A percentile compares a stretch with the other conserved stretches of the same genome.
Evolutionary conservation across 2,329 filamentous ascomycete species (phyloP).

Genomic region (Colletotrichum incanum): DNA sequence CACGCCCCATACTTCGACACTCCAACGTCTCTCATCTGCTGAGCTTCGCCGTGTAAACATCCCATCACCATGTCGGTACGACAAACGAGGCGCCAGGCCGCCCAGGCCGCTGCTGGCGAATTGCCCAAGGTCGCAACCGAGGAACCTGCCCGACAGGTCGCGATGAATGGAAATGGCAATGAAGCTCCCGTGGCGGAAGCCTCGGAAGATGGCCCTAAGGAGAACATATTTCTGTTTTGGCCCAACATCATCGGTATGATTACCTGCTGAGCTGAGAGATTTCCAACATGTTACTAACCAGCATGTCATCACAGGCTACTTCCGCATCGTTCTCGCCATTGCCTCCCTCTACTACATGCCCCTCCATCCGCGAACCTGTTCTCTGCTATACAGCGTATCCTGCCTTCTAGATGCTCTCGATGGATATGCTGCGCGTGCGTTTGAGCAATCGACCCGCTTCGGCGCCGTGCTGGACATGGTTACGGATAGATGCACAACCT

Average conservation of each 20-base stretch:
- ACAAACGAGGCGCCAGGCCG: constrained; percentile 57
- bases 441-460: constrained; percentile 93
- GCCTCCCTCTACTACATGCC: constrained; percentile 99
- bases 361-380: constrained; percentile 95
- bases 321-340: constrained; percentile 84
- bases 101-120: constrained; percentile 49
- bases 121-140: constrained; percentile 19
- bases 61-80: constrained; percentile 55
- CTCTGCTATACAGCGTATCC: constrained; percentile 90
- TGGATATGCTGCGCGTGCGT: constrained; percentile 86
- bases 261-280: neutral
- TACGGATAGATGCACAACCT: constrained; percentile 96
- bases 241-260: constrained; percentile 84
- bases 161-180: constrained; percentile 64
- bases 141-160: constrained; percentile 37
- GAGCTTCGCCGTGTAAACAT: constrained; percentile 6
- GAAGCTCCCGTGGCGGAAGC: constrained; percentile 54
- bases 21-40: constrained; percentile 13
- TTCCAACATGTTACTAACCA: constrained; percentile 7
- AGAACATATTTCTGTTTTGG: constrained; percentile 88
- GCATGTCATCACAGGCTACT: constrained; percentile 72
- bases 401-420: constrained; percentile 97
- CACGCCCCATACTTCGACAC: constrained; percentile 24
- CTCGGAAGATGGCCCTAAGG: constrained; percentile 60
- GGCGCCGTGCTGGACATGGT: constrained; percentile 99